Evolutionary conservation across 441 rosid species (phyloP), one percentile per base, ranked within the genome.

Genomic region (Pelargonium cotyledonis): DNA sequence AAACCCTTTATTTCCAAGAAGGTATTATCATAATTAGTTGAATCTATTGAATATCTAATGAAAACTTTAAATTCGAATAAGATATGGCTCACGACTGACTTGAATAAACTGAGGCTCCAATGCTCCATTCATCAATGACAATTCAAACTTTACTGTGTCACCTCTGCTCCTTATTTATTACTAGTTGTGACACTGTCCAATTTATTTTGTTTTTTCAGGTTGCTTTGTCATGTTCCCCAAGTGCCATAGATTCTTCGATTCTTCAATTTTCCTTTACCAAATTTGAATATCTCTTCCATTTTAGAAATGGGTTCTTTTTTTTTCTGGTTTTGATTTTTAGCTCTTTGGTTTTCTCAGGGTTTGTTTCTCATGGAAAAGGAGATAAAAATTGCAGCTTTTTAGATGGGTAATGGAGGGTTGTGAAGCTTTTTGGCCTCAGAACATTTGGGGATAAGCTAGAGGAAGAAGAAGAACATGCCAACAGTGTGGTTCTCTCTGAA

Each of bases 401-500:
- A 15, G 23, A 53, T 16, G 23, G 60, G 18, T 53, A 53, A 53
- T 53, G 60, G 21, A 53, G 21, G 60, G 60, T 8, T 53, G 16
- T 53, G 60, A 53, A 53, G 60, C 8, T 53, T n/a, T 49, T 12
- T 49, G 55, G 15, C 5, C 55, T 49, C 15, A 12, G 55, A 53
- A 8, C 6, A 15, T 53, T 53, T n/a, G 21, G 18, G 60, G 58
- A 53, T 53, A 53, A n/a, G 60, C 18, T 53, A 53, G 60, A 53
- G 60, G 60, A 53, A 6, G 60, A 46, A 63, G 41, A 31, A 47
- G 65, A 57, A 72, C 40, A 86, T 85, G 92, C 82, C 71, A 65
- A 72, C 77, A 26, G 72, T 81, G 66, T 89, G 87, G 90, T 64
- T 74, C 66, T 69, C 81, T 72, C 65, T 87, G 49, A 87, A 84